Percentiles rank a stretch among this genome's conserved stretches.
Conservation (phyloP, 805 yeast genomes). For the Tetrapisispora iriomotensis region DNA sequence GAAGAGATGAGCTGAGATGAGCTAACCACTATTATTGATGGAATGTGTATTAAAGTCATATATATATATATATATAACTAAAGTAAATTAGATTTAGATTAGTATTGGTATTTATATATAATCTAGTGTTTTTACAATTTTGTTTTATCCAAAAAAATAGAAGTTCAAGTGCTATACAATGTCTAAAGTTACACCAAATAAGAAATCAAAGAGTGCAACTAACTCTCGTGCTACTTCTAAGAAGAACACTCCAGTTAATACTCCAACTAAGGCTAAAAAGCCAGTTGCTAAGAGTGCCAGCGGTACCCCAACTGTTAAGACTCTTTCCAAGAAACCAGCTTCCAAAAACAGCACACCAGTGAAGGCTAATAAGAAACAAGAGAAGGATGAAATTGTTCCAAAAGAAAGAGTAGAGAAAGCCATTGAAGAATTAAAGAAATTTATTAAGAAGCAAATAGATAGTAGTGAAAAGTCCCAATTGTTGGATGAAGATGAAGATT, state of each 20-base stretch:
- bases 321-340: constrained; percentile 5
- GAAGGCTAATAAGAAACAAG: constrained; percentile 3
- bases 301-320: constrained; percentile 1
- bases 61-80: too few species aligned
- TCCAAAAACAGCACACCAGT: constrained; percentile 5
- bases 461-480: constrained; percentile 28
- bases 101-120: too few species aligned
- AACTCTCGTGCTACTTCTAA: constrained; percentile 8
- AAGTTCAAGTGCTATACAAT: not conserved
- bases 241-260: constrained; percentile 11
- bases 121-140: too few species aligned
- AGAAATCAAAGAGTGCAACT: not conserved
- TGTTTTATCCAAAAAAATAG: too few species aligned
- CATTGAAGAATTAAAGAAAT: constrained; percentile 56
- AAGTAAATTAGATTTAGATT: too few species aligned
- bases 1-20: constrained; percentile 3
- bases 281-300: constrained; percentile 2
- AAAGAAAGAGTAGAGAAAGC: constrained; percentile 38
- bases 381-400: constrained; percentile 18
- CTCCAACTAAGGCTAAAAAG: constrained; percentile 10
- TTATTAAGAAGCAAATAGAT: constrained; percentile 8
- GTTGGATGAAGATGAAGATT: constrained; percentile 42
- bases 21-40: not conserved
- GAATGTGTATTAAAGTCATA: too few species aligned
- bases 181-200: constrained; percentile 5